Percentiles rank a stretch among this genome's conserved stretches.
Evolutionary conservation across 139 green algal species (phyloP).

Genomic region (Chara braunii): DNA sequence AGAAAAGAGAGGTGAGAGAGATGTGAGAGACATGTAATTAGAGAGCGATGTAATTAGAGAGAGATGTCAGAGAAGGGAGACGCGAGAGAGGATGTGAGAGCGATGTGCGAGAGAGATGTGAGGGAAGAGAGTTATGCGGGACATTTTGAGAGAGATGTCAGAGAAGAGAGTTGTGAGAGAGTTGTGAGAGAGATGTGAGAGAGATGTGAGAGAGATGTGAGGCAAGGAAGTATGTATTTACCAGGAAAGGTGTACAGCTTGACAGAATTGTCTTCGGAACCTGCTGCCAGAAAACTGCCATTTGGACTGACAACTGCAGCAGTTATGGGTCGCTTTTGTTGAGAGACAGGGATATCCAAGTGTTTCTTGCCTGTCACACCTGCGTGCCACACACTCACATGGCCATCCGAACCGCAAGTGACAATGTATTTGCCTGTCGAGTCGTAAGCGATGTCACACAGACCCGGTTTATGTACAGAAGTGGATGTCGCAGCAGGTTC

Average conservation of each 20-base stretch:
- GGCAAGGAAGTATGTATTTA: conserved; percentile 3
- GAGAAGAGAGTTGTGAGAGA: conserved; percentile 11
- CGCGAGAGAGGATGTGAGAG: background rate
- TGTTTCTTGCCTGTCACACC: background rate
- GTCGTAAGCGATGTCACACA: conserved; percentile 12
- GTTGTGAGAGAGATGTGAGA: background rate
- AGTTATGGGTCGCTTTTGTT: conserved; percentile 14
- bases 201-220: background rate
- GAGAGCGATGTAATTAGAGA: too few species aligned
- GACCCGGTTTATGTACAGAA: background rate
- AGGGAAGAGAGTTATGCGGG: background rate
- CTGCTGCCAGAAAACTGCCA: conserved; percentile 41
- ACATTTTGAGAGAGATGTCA: background rate
- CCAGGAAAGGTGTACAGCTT: conserved; percentile 50
- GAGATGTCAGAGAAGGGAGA: background rate
- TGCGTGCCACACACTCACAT: conserved; percentile 11
- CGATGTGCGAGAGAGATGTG: background rate
- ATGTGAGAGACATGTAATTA: too few species aligned
- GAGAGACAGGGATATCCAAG: background rate
- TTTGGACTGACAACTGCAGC: conserved; percentile 26
- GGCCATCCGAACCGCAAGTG: conserved; percentile 14
- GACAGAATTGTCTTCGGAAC: conserved; percentile 40
- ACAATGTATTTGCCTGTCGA: conserved; percentile 16
- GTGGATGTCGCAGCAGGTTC: background rate
- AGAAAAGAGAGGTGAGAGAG: too few species aligned